Base-by-base conservation (phyloP, 306 rosid genomes). In the Dryas drummondii region DNA sequence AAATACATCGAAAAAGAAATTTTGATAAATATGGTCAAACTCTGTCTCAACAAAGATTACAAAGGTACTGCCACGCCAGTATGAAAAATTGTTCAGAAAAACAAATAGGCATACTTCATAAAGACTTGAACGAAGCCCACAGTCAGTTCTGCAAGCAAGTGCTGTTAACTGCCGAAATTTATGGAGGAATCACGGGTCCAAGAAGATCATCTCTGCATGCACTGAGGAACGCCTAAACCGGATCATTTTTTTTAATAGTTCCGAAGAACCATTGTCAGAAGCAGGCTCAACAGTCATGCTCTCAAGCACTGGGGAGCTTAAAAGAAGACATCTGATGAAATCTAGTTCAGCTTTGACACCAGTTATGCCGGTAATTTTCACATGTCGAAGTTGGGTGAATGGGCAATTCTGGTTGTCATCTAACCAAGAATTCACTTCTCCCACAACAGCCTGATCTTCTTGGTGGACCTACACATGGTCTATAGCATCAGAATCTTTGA, bases 261-360 rank as follows among this genome's bases (percentile, higher is more conserved):
- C 85, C 10, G 13, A 41, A 41, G 62, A 82, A 11, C 56, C 82
- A 48, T 55, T 51, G 22, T 4, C 11, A 41, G 57, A 26, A 78
- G 63, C 76, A 50, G 92, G 85, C 76, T 79, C 66, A 71, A 90
- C 81, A 19, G 55, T 71, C 96, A 90, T 80, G 72, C 58, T 71
- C 22, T 22, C 22, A 22, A 22, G 22, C 22, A 22, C 22, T 22
- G 22, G 22, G 22, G 22, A 22, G 22, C 76, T 87, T 85, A 27
- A 90, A 53, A 90, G 87, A 70, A 87, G 68, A 67, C 84, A 81
- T 37, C 17, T 69, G 82, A 90, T 82, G 44, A 90, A 82, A 78
- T 79, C 87, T 37, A 87, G 52, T 64, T 90, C 92, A 11, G 84
- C 48, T 75, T 82, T 81, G 53, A 45, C 50, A 22, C 85, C 90